Conservation (phyloP, 495 filamentous ascomycete genomes). For the Trichoderma parareesei region DNA sequence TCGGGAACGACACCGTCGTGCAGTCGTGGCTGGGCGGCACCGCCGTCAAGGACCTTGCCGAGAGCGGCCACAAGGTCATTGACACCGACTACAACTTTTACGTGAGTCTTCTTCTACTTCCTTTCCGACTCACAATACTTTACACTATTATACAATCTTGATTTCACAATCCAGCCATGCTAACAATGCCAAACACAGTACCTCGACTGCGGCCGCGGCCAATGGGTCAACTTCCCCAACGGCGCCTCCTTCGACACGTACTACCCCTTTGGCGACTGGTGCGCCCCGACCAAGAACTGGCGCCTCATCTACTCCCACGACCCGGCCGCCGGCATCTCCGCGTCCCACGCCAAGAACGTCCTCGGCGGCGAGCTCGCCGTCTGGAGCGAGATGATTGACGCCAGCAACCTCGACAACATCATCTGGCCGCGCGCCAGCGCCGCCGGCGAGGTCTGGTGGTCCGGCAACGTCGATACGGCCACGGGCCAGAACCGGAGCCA, state of each 20-base stretch:
- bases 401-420: conserved; percentile 56
- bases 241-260: conserved; percentile 32
- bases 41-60: conserved; percentile 45
- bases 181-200: conserved; percentile 40
- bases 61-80: conserved; percentile 57
- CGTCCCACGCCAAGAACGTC: conserved; percentile 50
- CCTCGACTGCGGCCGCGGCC: conserved; percentile 73
- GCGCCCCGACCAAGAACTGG: conserved; percentile 66
- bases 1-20: conserved; percentile 54
- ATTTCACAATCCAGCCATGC: neutral
- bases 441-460: conserved; percentile 71
- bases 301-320: conserved; percentile 67
- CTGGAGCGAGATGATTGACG: conserved; percentile 72
- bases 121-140: no score
- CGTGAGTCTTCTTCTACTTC: conserved; percentile 15
- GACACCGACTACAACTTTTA: conserved; percentile 65
- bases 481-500: conserved; percentile 55
- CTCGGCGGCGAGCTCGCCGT: conserved; percentile 69
- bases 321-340: conserved; percentile 50
- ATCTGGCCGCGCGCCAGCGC: conserved; percentile 66
- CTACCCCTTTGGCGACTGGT: conserved; percentile 72
- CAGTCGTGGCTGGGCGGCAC: conserved; percentile 62
- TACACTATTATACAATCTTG: conserved; percentile 11
- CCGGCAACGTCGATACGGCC: conserved; percentile 48
- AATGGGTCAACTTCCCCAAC: conserved; percentile 61